These are phyloP conservation scores for Beauveria asiatica DNA, from an alignment of 2,329 filamentous ascomycete genomes.

Conservation along the genomic window DNA sequence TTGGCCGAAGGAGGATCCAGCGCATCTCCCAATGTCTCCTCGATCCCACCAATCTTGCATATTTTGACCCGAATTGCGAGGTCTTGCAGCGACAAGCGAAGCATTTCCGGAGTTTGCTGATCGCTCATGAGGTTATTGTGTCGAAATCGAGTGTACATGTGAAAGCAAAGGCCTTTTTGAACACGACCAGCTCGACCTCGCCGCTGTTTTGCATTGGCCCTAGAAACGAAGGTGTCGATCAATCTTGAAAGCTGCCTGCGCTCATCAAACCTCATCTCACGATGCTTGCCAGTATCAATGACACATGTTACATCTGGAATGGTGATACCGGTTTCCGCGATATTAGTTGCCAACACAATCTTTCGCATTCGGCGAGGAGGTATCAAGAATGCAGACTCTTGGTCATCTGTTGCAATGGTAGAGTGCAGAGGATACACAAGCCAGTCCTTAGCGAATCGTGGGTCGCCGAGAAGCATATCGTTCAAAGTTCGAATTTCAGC, in stretches of 20 bases:
- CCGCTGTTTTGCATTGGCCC: conserved; percentile 91
- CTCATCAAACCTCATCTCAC: conserved; percentile 96
- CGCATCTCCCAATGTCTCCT: conserved; percentile 78
- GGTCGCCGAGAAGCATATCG: conserved; percentile 71
- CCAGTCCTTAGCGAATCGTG: conserved; percentile 69
- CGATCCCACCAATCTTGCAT: conserved; percentile 89
- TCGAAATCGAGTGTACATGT: conserved; percentile 84
- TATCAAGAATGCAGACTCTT: conserved; percentile 83
- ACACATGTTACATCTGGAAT: conserved; percentile 97
- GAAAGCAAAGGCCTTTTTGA: conserved; percentile 89
- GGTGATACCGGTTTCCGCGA: conserved; percentile 96
- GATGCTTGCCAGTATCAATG: conserved; percentile 92
- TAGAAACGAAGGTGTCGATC: conserved; percentile 90
- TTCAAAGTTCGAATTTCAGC: conserved; percentile 86
- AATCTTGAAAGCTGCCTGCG: conserved; percentile 81
- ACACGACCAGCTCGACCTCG: conserved; percentile 91
- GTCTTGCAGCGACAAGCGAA: conserved; percentile 88
- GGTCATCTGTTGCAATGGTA: conserved; percentile 90
- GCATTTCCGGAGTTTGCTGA: conserved; percentile 93
- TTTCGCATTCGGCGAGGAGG: conserved; percentile 78
- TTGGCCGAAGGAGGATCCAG: conserved; percentile 84
- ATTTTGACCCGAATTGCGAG: conserved; percentile 95
- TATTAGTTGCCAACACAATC: conserved; percentile 94
- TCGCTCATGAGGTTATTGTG: conserved; percentile 81
- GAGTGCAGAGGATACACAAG: conserved; percentile 86